These are phyloP conservation scores for Penicillium parvum DNA, from an alignment of 495 filamentous ascomycete genomes.

Conservation along the genomic window DNA sequence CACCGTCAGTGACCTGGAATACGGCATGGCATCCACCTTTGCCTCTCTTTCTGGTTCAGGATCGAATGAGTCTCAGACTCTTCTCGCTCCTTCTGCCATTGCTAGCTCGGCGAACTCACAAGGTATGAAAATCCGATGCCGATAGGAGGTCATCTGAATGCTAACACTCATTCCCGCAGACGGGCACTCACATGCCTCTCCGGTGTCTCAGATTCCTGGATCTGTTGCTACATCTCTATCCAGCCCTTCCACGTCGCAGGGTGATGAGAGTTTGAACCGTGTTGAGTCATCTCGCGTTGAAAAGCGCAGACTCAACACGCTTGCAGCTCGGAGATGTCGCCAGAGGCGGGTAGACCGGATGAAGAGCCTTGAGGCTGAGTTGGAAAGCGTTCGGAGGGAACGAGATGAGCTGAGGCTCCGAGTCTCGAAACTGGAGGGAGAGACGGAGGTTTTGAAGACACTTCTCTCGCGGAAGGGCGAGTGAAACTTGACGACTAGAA, in stretches of 20 bases:
- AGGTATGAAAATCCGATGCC: slow-evolving; percentile 7
- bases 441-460: slow-evolving; percentile 41
- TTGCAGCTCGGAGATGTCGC: slow-evolving; percentile 67
- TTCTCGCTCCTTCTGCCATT: slow-evolving; percentile 7
- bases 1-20: slow-evolving; percentile 11
- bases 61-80: slow-evolving; percentile 10
- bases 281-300: slow-evolving; percentile 29
- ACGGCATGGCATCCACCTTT: slow-evolving; percentile 17
- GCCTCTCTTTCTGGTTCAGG: slow-evolving; percentile 25
- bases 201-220: slow-evolving; percentile 17
- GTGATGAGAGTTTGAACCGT: slow-evolving; percentile 15
- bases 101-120: slow-evolving; percentile 23
- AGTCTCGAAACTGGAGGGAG: slow-evolving; percentile 61
- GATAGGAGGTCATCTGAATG: neutral
- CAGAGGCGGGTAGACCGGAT: slow-evolving; percentile 66
- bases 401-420: slow-evolving; percentile 62
- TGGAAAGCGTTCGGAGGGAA: slow-evolving; percentile 55
- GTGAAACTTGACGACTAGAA: slow-evolving; percentile 6
- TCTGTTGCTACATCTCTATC: slow-evolving; percentile 17
- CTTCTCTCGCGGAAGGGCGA: slow-evolving; percentile 24
- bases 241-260: slow-evolving; percentile 22
- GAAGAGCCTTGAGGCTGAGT: slow-evolving; percentile 55
- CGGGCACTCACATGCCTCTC: slow-evolving; percentile 19
- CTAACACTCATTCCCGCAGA: slow-evolving; percentile 8
- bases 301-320: slow-evolving; percentile 64